Base-by-base conservation (phyloP, 176 grass and related monocot species). In the Coix lacrymajobi region DNA sequence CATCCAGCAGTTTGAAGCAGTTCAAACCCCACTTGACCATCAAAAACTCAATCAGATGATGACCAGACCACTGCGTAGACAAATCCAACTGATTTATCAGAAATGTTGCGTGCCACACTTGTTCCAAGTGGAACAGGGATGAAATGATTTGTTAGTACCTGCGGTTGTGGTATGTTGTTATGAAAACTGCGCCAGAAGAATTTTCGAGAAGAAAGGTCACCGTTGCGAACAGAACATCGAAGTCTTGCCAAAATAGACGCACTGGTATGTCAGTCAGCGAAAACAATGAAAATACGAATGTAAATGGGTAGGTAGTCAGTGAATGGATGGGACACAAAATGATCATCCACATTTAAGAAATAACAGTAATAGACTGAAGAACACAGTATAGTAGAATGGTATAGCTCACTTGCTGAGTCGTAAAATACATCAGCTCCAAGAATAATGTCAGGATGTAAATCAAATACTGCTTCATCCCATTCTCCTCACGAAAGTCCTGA, bases 11-110 rank as follows among this genome's bases (percentile, higher is more conserved):
- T 88, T 88, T 91, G 49, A 86, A 56, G 79, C 90, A 98, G 74
- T 90, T 91, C 76, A 98, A 86, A 15, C 88, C 88, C 95, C 95
- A 98, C 79, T 98, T 98, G 32, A 89, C 90, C 92, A 98, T 91
- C 90, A 93, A 68, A 46, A 95, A 94, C 58, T 98, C 96, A 8
- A 98, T 93, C 40, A 98, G 67, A 79, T 95, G 92, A 66, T 95
- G 96, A 31, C 92, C 96, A 48, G 96, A 31, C 92, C 96, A 48
- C 96, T 94, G 92, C 46, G 79, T 24, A 73, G 0, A 66, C 4
- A 56, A 73, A 26, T 39, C 14, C 4, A 26, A 15, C 0, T 4
- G 1, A 10, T 70, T 40, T 19, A 51, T 70, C 37, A 64, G 22
- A 28, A 25, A 7, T 64, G 3, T 31, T 52, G 6, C 41, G 36